These are phyloP conservation scores for Pyrenopolyporus hunteri DNA, from an alignment of 495 filamentous ascomycete genomes.

Conservation along the genomic window DNA sequence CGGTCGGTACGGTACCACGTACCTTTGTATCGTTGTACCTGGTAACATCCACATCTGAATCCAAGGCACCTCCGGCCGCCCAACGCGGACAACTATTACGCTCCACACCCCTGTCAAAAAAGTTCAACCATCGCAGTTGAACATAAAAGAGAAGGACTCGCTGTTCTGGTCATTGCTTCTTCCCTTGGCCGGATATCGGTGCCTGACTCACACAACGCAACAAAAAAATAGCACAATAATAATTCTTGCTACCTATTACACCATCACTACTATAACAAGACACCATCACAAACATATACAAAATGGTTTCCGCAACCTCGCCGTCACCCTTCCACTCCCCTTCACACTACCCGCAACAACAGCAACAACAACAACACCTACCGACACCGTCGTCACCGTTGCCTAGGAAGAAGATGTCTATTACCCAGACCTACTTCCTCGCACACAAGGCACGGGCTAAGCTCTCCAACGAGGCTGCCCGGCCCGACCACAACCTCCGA, in stretches of 20 bases:
- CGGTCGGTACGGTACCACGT: constrained; percentile 28
- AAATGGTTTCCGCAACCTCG: constrained; percentile 42
- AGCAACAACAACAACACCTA: no score
- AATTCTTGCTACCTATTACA: constrained; percentile 37
- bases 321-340: constrained; percentile 38
- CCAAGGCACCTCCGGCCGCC: constrained; percentile 5
- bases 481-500: constrained; percentile 90
- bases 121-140: constrained; percentile 36
- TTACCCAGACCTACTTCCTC: constrained; percentile 97
- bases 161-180: constrained; percentile 35
- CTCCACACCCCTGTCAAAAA: constrained; percentile 34
- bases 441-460: constrained; percentile 95
- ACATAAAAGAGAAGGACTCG: constrained; percentile 40
- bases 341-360: constrained; percentile 28
- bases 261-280: constrained; percentile 30
- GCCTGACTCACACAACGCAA: constrained; percentile 46
- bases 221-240: constrained; percentile 37
- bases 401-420: constrained; percentile 71
- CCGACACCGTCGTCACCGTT: constrained; percentile 37
- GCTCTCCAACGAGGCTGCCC: constrained; percentile 89
- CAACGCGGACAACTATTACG: constrained; percentile 28
- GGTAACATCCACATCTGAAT: constrained; percentile 1
- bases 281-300: constrained; percentile 33
- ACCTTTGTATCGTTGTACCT: constrained; percentile 10
- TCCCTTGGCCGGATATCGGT: constrained; percentile 43